Percentiles rank a stretch among this genome's conserved stretches.
Conservation (phyloP, 306 rosid genomes). For the Lathyrus aphaca region DNA sequence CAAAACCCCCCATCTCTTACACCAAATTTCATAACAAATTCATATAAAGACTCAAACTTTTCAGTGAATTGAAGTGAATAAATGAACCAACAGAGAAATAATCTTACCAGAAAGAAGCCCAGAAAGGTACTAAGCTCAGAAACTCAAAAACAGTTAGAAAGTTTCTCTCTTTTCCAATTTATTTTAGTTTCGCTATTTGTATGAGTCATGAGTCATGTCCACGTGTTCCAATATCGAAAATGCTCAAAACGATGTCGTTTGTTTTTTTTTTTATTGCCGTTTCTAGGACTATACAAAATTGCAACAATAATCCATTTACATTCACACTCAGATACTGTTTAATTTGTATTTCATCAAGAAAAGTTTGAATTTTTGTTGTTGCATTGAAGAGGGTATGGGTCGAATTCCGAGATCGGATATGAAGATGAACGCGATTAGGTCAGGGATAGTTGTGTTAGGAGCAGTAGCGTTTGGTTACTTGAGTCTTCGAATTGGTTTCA, state of each 20-base stretch:
- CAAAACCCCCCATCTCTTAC: not conserved
- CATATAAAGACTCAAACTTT: slow-evolving; percentile 1
- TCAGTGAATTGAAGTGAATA: not conserved
- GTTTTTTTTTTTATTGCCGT: not conserved
- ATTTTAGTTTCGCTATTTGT: not conserved
- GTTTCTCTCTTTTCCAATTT: not conserved
- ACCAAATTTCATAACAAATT: not conserved
- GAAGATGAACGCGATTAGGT: slow-evolving; percentile 77
- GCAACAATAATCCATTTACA: not conserved
- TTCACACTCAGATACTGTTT: too few relatives aligned
- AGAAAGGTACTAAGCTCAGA: slow-evolving; percentile 14
- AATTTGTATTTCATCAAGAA: too few relatives aligned
- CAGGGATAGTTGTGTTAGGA: slow-evolving; percentile 85
- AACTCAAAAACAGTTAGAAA: slow-evolving; percentile 13
- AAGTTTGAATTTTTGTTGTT: not conserved
- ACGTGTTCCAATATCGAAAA: slow-evolving; percentile 7
- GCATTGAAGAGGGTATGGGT: slow-evolving; percentile 46
- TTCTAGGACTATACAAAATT: not conserved
- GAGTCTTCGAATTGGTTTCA: slow-evolving; percentile 70
- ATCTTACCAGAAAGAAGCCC: not conserved
- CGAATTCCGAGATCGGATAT: slow-evolving; percentile 44
- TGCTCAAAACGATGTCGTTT: slow-evolving; percentile 42
- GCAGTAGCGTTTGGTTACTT: slow-evolving; percentile 84
- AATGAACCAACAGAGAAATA: not conserved
- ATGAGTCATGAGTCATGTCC: not conserved